Evolutionary conservation across 257 asterid species (phyloP), one percentile per base, ranked within the genome.

Genomic region (Lavandula angustifolia): DNA sequence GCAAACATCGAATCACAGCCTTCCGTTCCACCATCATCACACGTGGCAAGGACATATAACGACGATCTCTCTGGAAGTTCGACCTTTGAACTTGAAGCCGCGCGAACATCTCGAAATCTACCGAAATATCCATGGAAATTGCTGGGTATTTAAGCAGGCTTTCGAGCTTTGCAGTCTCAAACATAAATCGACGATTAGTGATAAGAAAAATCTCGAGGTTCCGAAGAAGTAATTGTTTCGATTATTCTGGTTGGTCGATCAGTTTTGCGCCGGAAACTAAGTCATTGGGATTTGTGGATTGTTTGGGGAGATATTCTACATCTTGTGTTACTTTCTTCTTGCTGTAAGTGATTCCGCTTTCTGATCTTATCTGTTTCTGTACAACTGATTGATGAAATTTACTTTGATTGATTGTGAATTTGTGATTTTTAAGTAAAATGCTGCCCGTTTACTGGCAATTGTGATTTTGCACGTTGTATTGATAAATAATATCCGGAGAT

Each of bases 41-140:
- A 22, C 27, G 27, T 22, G 27, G 27, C 27, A 22, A 22, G 27
- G 27, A 22, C 27, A 22, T 22, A 22, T 22, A 22, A 22, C 27
- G 27, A 22, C 27, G 27, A 22, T 22, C 1, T 22, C 27, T 22
- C 27, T 22, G 27, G 27, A 22, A 22, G 27, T 22, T 22, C 27
- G 1, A 22, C 27, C 27, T 71, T 60, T 65, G 27, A 22, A 22
- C 71, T 60, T 65, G 67, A 35, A 60, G 47, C 51, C 73, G 84
- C 90, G 79, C 76, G 92, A 86, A 82, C 62, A 58, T 88, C 96
- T 84, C 73, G 96, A 22, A 22, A 22, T 22, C 73, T 34, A 78
- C 75, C 66, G 94, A 84, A 70, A 29, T 44, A 18, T 32, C 62
- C 27, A 22, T 22, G 27, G 27, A 22, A 22, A 22, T 22, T 22